Evolutionary conservation across 1,139 yeast species (phyloP), one percentile per base, ranked within the genome.

Genomic region (Pichia terricola): DNA sequence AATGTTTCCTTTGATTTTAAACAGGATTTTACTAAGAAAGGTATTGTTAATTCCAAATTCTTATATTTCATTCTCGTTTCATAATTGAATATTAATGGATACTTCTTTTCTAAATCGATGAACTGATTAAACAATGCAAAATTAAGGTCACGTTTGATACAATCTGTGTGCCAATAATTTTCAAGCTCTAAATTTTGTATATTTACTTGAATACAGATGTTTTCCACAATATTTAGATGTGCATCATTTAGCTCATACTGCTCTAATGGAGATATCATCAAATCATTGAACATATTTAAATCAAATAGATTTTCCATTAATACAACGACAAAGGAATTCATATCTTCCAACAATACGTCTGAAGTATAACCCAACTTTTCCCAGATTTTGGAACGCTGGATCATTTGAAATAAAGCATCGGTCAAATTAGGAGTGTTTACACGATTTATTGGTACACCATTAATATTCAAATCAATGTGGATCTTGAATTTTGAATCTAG

Each of bases 41-140:
- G 50, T 5, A 48, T 47, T 1, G 49, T 43, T 7, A 39, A 35
- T 11, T 41, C 45, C 5, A 48, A 41, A 11, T 44, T 31, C 8
- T 22, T 25, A 35, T 53, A 46, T 9, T 46, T 51, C 3, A 41
- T 35, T 33, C 64, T 42, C 10, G 58, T 48, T 33, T 53, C 42
- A 44, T 48, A 54, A 22, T 56, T 56, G 37, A 58, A 59, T 16
- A 50, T 50, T 26, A 59, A 38, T 3, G 64, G 64, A 26, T 48
- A 47, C 3, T 37, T 30, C 4, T 26, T n/a, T 26, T 47, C 48
- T n/a, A 51, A 39, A 3, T 43, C 26, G 2, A 42, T 4, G n/a
- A 40, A 50, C 11, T 45, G 39, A 37, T 49, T 39, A 32, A 53
- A 41, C 38, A 51, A 27, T 11, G 45, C 22, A 35, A 43, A 48